Base-by-base conservation (phyloP, 2,329 filamentous ascomycete species). In the Fusarium decemcellulare region DNA sequence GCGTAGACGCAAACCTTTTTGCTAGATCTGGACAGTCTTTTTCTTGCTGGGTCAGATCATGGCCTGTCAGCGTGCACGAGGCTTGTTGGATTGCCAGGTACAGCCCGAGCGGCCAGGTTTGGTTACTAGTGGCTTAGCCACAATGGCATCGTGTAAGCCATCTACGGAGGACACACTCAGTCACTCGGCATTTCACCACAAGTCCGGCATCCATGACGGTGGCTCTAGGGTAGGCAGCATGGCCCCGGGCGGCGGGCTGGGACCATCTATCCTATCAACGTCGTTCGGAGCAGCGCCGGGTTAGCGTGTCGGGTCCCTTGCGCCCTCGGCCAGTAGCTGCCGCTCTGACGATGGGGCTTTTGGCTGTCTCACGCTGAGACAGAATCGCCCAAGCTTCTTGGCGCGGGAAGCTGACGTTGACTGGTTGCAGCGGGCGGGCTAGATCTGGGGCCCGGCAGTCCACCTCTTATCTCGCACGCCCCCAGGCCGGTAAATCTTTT, bases 401-500 rank as follows among this genome's bases (percentile, higher is more conserved):
- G 67, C 63, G 37, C n/a, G 43, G 14, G 47, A 51, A 36, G 54
- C 66, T 67, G 57, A 32, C 59, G 42, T 54, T 70, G 43, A 46
- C 54, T 59, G 63, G 61, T 40, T 46, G 51, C 23, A 11, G 27
- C 16, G 37, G 43, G 36, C 34, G 43, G 46, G 23, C 55, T 34
- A n/a, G 47, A 27, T 37, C 23, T 42, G 39, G 46, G 37, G 44
- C 50, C 30, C 32, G 43, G 46, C 11, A 23, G 23, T 23, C 36
- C 56, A 58, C 54, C 23, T 27, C 37, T 58, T 55, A 64, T 56
- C 60, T 58, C 48, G n/a, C 44, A 61, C 59, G 46, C 56, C 46
- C 18, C 16, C 36, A 23, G n/a, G 18, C 42, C 68, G 68, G 68
- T 52, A 53, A 71, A 68, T 39, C 39, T 68, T 65, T 70, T 61